These are phyloP conservation scores for Didymella arachidicola DNA, from an alignment of 2,329 filamentous ascomycete genomes.

Conservation along the genomic window DNA sequence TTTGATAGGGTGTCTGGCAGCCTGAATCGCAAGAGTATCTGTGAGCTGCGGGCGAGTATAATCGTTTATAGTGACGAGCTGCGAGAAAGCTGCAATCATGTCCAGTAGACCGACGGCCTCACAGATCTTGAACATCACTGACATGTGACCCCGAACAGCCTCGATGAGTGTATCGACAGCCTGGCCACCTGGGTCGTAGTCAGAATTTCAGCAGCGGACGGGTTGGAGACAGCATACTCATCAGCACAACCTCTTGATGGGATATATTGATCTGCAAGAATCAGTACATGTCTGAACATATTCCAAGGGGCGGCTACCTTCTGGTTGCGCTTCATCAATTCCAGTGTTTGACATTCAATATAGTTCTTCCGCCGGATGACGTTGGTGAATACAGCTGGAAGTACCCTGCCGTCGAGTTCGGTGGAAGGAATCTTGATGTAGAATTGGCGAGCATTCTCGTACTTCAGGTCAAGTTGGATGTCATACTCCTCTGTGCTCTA, in stretches of 20 bases:
- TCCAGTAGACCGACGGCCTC: slow-evolving; percentile 88
- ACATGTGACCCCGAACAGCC: slow-evolving; percentile 74
- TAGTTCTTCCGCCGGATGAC: slow-evolving; percentile 73
- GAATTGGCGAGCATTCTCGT: slow-evolving; percentile 79
- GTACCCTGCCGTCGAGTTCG: slow-evolving; percentile 66
- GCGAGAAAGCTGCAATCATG: slow-evolving; percentile 64
- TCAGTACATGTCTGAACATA: slow-evolving; percentile 4
- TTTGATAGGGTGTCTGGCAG: slow-evolving; percentile 78
- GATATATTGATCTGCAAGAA: slow-evolving; percentile 75
- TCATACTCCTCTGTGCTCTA: slow-evolving; percentile 56
- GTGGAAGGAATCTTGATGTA: slow-evolving; percentile 72
- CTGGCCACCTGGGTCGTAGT: slow-evolving; percentile 61
- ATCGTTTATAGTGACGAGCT: slow-evolving; percentile 72
- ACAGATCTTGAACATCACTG: slow-evolving; percentile 80
- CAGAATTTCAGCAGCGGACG: neutral
- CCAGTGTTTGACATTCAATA: slow-evolving; percentile 87
- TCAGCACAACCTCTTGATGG: slow-evolving; percentile 81
- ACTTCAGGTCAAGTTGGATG: slow-evolving; percentile 73
- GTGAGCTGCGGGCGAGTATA: slow-evolving; percentile 73
- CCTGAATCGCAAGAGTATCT: slow-evolving; percentile 73
- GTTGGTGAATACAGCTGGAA: slow-evolving; percentile 81
- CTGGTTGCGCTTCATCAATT: slow-evolving; percentile 78
- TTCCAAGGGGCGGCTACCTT: slow-evolving; percentile 36
- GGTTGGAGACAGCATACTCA: slow-evolving; percentile 60
- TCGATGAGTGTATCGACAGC: slow-evolving; percentile 75